phyloP scores from a whole-genome alignment of 2,329 filamentous ascomycete species.

The Rhynchosporium graminicola region DNA sequence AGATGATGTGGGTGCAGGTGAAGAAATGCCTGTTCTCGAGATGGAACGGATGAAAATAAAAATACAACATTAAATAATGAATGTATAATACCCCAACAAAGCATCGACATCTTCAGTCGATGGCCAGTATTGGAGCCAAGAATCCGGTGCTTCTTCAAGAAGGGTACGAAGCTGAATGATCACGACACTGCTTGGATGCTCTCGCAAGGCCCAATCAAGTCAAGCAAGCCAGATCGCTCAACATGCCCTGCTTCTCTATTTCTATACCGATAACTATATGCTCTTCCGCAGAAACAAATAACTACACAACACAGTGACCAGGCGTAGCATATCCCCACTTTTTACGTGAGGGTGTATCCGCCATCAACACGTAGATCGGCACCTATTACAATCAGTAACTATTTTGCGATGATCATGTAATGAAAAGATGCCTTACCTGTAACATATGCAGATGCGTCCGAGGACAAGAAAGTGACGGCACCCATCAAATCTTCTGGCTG shows the following conservation, averaged over 20 bases:
- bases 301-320: neutral
- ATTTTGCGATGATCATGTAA: no score
- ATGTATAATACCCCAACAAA: constrained; percentile 4
- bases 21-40: neutral
- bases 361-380: constrained; percentile 66
- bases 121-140: no score
- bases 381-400: constrained; percentile 4
- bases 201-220: neutral
- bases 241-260: constrained; percentile 4
- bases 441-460: constrained; percentile 59
- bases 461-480: constrained; percentile 71
- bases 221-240: neutral
- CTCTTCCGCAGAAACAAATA: neutral
- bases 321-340: neutral
- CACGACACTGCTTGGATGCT: no score
- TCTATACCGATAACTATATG: neutral
- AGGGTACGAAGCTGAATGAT: no score
- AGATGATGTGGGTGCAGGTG: neutral
- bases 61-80: neutral
- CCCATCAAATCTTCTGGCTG: constrained; percentile 91
- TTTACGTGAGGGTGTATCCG: constrained; percentile 80
- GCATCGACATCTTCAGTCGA: neutral
- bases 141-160: no score
- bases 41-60: neutral
- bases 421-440: constrained; percentile 60